Percentiles rank a stretch among this genome's conserved stretches.
These are phyloP conservation scores for Calonectria montana DNA, from an alignment of 2,329 filamentous ascomycete genomes.

Conservation along the genomic window DNA sequence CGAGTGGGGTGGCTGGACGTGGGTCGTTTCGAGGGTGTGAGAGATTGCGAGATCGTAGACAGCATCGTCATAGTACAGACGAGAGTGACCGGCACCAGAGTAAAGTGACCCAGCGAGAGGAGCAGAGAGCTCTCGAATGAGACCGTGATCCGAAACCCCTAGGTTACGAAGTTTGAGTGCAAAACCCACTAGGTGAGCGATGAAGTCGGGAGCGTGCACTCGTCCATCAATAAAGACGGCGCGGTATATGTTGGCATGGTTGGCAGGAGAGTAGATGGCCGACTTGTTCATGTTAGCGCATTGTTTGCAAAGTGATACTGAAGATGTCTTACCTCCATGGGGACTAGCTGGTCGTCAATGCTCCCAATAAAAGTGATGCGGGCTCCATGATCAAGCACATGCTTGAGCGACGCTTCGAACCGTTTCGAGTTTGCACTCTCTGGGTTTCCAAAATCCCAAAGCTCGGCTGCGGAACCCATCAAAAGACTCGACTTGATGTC, in stretches of 20 bases:
- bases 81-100: slow-evolving; percentile 90
- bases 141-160: slow-evolving; percentile 90
- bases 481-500: slow-evolving; percentile 92
- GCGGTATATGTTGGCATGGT: slow-evolving; percentile 92
- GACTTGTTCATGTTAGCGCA: slow-evolving; percentile 62
- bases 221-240: slow-evolving; percentile 97
- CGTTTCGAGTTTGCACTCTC: slow-evolving; percentile 84
- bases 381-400: slow-evolving; percentile 81
- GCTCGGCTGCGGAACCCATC: slow-evolving; percentile 89
- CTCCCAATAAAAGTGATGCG: slow-evolving; percentile 90
- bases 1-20: slow-evolving; percentile 52
- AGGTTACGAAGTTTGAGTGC: slow-evolving; percentile 93
- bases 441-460: slow-evolving; percentile 92
- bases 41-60: slow-evolving; percentile 85
- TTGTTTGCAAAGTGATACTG: not conserved
- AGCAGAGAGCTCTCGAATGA: slow-evolving; percentile 88
- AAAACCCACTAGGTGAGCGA: slow-evolving; percentile 93
- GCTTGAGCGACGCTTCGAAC: slow-evolving; percentile 81
- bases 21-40: slow-evolving; percentile 79
- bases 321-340: slow-evolving; percentile 76
- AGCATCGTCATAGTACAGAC: slow-evolving; percentile 88
- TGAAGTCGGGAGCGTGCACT: slow-evolving; percentile 92
- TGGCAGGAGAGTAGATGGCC: slow-evolving; percentile 85
- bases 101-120: slow-evolving; percentile 93
- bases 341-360: slow-evolving; percentile 96